A percentile compares a stretch with the other conserved stretches of the same genome.
Conservation (phyloP, 768 basidiomycete species). For the Psilocybe sp. region DNA sequence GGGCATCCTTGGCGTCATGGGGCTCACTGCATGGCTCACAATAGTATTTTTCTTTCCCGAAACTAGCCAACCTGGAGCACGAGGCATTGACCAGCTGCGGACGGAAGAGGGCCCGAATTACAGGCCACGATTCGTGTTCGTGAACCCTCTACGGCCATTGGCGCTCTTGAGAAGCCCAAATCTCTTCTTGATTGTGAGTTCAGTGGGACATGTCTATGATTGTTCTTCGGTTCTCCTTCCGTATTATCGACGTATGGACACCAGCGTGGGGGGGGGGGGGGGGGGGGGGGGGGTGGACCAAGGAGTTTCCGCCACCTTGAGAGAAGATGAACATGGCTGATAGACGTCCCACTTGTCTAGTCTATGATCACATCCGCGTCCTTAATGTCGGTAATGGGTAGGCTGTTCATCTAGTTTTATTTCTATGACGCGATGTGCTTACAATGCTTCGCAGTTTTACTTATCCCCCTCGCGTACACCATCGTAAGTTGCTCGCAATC, state of each 20-base stretch:
- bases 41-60: slow-evolving; percentile 53
- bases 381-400: neutral
- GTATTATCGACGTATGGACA: no score
- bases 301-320: no score
- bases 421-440: neutral
- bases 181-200: slow-evolving; percentile 47
- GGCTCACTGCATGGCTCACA: slow-evolving; percentile 32
- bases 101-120: slow-evolving; percentile 43
- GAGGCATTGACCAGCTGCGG: slow-evolving; percentile 36
- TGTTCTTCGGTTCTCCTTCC: neutral
- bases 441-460: slow-evolving; percentile 30
- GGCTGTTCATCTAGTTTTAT: neutral
- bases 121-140: slow-evolving; percentile 29
- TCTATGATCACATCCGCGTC: neutral
- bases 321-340: no score
- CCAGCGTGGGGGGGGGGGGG: no score
- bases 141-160: slow-evolving; percentile 60
- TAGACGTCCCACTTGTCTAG: neutral
- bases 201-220: neutral
- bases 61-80: slow-evolving; percentile 40
- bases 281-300: no score
- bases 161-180: slow-evolving; percentile 55
- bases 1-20: slow-evolving; percentile 34
- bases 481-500: slow-evolving; percentile 41
- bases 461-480: slow-evolving; percentile 63